These are phyloP conservation scores for Globisporangium radiosum DNA, from an alignment of 352 stramenopile species.

Conservation along the genomic window DNA sequence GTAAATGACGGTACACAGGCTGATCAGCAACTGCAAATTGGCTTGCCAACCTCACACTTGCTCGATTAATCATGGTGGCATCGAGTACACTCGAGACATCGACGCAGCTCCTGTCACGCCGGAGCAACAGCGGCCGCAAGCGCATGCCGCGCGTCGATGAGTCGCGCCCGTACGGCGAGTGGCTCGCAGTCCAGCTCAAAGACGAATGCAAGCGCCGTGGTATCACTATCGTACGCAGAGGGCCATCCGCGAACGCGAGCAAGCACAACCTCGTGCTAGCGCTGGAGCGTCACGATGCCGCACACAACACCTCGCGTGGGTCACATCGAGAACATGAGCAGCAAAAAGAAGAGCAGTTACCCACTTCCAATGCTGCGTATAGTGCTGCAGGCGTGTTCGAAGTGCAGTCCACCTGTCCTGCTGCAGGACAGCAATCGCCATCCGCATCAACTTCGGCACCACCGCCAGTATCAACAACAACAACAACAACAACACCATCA, in stretches of 20 bases:
- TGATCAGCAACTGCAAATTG: too few relatives aligned
- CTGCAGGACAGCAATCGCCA: too few relatives aligned
- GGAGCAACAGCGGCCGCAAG: too few relatives aligned
- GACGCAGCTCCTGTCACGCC: too few relatives aligned
- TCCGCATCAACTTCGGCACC: too few relatives aligned
- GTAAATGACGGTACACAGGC: too few relatives aligned
- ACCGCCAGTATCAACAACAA: too few relatives aligned
- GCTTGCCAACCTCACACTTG: too few relatives aligned
- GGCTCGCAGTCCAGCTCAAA: constrained; percentile 1
- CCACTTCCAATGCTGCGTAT: background rate
- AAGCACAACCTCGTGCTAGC: background rate
- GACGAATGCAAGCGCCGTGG: constrained; percentile 5
- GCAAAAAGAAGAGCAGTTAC: background rate
- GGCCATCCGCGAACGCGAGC: constrained; percentile 1
- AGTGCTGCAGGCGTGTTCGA: background rate
- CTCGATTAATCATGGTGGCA: too few relatives aligned
- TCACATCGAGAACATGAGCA: background rate
- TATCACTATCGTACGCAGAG: constrained; percentile 4
- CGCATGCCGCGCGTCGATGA: background rate
- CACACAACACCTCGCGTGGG: background rate
- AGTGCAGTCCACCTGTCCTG: background rate
- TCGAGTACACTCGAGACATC: too few relatives aligned
- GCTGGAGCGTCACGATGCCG: background rate
- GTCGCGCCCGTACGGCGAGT: constrained; percentile 5
- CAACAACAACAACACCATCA: too few relatives aligned